A percentile compares a stretch with the other conserved stretches of the same genome.
Evolutionary conservation across 139 green algal species (phyloP).

Genomic region (Asterochloris erici): DNA sequence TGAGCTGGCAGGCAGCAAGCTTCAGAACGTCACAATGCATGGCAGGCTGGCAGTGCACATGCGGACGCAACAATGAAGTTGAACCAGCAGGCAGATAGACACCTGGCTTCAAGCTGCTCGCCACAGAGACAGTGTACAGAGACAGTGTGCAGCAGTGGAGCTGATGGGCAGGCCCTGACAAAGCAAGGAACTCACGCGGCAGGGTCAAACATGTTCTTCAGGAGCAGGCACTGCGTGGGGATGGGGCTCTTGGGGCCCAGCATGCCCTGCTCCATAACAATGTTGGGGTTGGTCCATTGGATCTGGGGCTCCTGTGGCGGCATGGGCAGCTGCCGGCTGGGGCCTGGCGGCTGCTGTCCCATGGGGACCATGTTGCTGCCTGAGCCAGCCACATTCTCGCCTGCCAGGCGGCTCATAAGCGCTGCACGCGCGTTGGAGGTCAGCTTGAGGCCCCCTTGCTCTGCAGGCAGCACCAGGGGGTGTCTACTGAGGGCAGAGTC

Average conservation of each 20-base stretch:
- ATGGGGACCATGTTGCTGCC: constrained; percentile 15
- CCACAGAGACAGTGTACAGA: background rate
- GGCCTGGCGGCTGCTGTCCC: background rate
- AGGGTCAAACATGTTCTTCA: constrained; percentile 96
- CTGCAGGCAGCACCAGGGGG: constrained; percentile 1
- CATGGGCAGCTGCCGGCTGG: background rate
- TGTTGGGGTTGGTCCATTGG: constrained; percentile 10
- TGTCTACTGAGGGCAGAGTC: no score
- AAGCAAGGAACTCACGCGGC: constrained; percentile 31
- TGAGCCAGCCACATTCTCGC: constrained; percentile 32
- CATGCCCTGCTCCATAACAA: constrained; percentile 63
- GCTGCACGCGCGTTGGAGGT: constrained; percentile 61
- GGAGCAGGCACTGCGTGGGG: constrained; percentile 85
- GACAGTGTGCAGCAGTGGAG: background rate
- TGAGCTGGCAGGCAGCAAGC: background rate
- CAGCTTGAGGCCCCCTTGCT: constrained; percentile 68
- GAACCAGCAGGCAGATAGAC: no score
- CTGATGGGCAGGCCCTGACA: background rate
- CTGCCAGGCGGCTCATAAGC: constrained; percentile 85
- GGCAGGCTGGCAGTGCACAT: background rate
- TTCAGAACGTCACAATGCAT: background rate
- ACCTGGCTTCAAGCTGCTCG: no score
- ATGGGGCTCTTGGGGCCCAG: constrained; percentile 87
- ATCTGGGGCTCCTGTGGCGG: constrained; percentile 4
- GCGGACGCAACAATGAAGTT: background rate